Evolutionary conservation across 129 eudicot species (phyloP).

Genomic region (Smallanthus sonchifolius): DNA sequence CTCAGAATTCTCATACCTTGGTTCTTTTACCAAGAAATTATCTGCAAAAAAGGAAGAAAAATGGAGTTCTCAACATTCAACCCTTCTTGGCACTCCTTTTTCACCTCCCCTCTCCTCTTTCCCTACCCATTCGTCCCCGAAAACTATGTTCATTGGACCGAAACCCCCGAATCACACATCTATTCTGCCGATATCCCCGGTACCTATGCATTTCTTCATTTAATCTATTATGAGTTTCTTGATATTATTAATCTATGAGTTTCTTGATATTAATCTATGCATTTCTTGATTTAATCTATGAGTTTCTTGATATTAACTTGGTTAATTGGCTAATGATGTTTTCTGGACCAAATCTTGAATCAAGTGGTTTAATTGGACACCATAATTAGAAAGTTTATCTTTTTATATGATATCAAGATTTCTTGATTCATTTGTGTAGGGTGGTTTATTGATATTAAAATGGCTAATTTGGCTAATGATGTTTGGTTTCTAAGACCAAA

Average conservation of each 20-base stretch:
- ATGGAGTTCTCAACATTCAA: constrained; percentile 65
- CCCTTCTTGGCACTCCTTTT: constrained; percentile 53
- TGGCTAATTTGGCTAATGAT: neutral
- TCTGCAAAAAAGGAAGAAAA: constrained; percentile 25
- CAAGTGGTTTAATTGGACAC: neutral
- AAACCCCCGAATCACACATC: constrained; percentile 81
- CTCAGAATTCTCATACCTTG: constrained; percentile 15
- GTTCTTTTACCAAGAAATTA: constrained; percentile 25
- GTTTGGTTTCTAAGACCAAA: neutral
- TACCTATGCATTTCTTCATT: constrained; percentile 16
- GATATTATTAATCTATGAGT: too few relatives aligned
- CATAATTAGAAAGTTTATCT: neutral
- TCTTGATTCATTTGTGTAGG: neutral
- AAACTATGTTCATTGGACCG: constrained; percentile 81
- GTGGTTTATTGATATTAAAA: neutral
- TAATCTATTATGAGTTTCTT: neutral
- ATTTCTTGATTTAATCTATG: too few relatives aligned
- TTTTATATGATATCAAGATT: neutral
- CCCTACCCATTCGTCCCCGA: constrained; percentile 63
- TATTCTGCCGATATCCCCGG: constrained; percentile 97
- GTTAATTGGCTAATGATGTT: neutral
- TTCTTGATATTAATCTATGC: neutral
- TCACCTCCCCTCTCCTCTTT: constrained; percentile 56
- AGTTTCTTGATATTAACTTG: neutral
- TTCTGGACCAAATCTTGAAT: neutral